phyloP scores from a whole-genome alignment of 192 early-diverging fungal species.

The Helicostylum pulchrum region DNA sequence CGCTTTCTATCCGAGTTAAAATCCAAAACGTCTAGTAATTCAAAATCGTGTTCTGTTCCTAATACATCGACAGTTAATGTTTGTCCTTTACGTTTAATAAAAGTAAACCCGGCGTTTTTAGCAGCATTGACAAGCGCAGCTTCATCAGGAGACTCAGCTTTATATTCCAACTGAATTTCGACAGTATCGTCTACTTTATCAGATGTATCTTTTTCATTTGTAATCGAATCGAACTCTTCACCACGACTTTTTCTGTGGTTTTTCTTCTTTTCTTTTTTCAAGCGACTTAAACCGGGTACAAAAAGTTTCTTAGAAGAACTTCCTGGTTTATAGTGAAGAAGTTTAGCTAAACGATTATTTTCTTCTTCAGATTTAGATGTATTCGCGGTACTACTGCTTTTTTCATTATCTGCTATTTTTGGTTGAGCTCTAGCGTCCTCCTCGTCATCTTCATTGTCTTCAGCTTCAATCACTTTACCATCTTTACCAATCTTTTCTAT shows the following conservation, averaged over 20 bases:
- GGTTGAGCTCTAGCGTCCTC: background rate
- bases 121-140: slow-evolving; percentile 78
- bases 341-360: background rate
- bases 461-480: slow-evolving; percentile 39
- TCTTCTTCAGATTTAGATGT: background rate
- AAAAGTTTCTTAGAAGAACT: slow-evolving; percentile 16
- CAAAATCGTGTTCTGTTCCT: slow-evolving; percentile 67
- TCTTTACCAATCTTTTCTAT: slow-evolving; percentile 62
- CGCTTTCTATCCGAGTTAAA: slow-evolving; percentile 96
- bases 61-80: slow-evolving; percentile 65
- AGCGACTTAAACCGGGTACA: slow-evolving; percentile 60
- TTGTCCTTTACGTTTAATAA: slow-evolving; percentile 52
- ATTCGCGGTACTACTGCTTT: background rate
- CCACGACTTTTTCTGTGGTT: slow-evolving; percentile 5
- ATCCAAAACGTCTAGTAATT: slow-evolving; percentile 83
- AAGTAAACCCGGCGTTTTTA: slow-evolving; percentile 74
- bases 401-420: background rate
- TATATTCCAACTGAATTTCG: slow-evolving; percentile 43
- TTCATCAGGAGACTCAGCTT: slow-evolving; percentile 82
- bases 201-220: slow-evolving; percentile 10
- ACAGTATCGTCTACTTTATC: slow-evolving; percentile 37
- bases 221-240: slow-evolving; percentile 7
- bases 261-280: slow-evolving; percentile 40
- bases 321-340: too few species aligned
- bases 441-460: slow-evolving; percentile 31